phyloP scores from a whole-genome alignment of 371 early-diverging fungal genomes.

The Fennellomyces sp. region DNA sequence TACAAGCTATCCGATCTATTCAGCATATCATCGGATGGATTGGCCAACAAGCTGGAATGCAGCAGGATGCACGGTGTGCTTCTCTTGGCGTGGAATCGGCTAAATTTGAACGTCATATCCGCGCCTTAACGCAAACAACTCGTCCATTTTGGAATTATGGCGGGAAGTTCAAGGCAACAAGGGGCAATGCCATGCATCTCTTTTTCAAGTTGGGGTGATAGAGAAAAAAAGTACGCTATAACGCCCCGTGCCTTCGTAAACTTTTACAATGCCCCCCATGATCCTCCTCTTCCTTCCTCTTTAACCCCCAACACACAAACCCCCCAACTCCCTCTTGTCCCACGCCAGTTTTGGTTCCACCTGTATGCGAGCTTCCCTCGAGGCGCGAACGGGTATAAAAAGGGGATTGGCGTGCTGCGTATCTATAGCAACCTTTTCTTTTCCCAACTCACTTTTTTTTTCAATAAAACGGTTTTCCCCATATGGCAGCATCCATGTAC shows the following conservation, averaged over 20 bases:
- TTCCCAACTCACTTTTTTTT: not conserved
- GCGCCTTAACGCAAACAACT: not conserved
- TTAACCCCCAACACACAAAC: not conserved
- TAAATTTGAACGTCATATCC: not conserved
- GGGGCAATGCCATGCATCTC: too few relatives aligned
- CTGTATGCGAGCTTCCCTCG: not conserved
- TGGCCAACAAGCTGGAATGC: not conserved
- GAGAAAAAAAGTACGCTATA: not conserved
- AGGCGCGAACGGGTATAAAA: not conserved
- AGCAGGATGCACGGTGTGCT: not conserved
- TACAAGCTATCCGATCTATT: not conserved
- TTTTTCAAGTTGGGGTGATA: too few relatives aligned
- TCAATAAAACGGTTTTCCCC: not conserved
- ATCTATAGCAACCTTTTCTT: not conserved
- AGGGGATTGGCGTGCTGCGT: not conserved
- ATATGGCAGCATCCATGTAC: not conserved
- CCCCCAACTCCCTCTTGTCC: not conserved
- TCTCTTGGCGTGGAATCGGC: not conserved
- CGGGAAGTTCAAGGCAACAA: slow-evolving; percentile 1
- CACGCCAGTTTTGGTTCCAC: not conserved
- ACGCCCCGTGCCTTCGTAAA: not conserved
- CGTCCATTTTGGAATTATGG: slow-evolving; percentile 9
- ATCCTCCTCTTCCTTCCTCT: not conserved
- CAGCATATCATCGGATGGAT: not conserved
- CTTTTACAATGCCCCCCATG: not conserved